These are phyloP conservation scores for Dendryphion nanum DNA, from an alignment of 2,329 filamentous ascomycete genomes.

Conservation along the genomic window DNA sequence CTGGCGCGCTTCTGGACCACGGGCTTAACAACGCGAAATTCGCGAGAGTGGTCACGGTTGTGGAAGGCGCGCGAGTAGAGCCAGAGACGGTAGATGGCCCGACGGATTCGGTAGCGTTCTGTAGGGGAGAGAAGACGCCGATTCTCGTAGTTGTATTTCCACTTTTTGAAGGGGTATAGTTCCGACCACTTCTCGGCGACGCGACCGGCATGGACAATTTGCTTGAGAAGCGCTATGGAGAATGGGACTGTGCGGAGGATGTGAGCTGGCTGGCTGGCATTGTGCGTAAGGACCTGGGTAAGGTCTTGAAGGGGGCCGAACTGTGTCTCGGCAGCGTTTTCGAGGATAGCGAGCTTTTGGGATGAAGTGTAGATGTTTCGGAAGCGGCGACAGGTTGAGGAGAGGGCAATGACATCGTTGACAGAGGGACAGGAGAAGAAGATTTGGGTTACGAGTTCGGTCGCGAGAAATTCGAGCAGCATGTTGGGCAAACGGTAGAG, in stretches of 20 bases:
- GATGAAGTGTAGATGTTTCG: conserved; percentile 52
- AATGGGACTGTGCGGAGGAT: conserved; percentile 52
- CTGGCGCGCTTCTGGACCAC: conserved; percentile 53
- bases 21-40: conserved; percentile 47
- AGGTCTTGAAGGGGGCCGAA: conserved; percentile 60
- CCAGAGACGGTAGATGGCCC: conserved; percentile 62
- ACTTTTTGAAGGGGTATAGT: conserved; percentile 64
- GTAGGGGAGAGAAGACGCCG: conserved; percentile 51
- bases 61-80: conserved; percentile 60
- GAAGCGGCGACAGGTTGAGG: conserved; percentile 56
- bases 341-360: conserved; percentile 55
- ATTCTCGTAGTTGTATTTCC: conserved; percentile 57
- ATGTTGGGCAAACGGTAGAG: too few relatives aligned
- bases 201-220: conserved; percentile 54
- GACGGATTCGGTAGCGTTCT: conserved; percentile 54
- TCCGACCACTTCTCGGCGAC: conserved; percentile 58
- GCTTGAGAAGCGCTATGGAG: conserved; percentile 55
- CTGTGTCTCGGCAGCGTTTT: conserved; percentile 53
- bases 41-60: conserved; percentile 50
- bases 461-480: conserved; percentile 55
- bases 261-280: conserved; percentile 59
- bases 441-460: conserved; percentile 58
- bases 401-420: conserved; percentile 54
- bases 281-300: conserved; percentile 60
- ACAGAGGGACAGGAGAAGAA: conserved; percentile 54